A percentile compares a stretch with the other conserved stretches of the same genome.
These are phyloP conservation scores for Alternaria hordeiaustralica DNA, from an alignment of 2,329 filamentous ascomycete genomes.

Conservation along the genomic window DNA sequence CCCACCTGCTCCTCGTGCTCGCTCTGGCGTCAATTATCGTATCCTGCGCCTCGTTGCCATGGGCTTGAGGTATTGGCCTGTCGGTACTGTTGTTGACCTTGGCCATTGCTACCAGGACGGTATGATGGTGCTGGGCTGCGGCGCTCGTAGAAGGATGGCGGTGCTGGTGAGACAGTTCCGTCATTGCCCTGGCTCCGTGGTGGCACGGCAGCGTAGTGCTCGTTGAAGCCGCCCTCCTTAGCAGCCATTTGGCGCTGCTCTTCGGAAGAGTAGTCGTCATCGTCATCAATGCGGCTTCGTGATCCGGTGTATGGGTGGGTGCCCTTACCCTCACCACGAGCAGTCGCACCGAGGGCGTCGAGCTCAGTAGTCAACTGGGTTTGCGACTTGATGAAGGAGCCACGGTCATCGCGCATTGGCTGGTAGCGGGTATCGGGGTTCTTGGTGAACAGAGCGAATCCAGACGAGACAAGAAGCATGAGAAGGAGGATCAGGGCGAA, in stretches of 20 bases:
- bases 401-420: conserved; percentile 94
- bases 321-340: conserved; percentile 73
- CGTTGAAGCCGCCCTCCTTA: conserved; percentile 50
- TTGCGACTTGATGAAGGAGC: conserved; percentile 97
- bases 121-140: conserved; percentile 41
- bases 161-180: conserved; percentile 46
- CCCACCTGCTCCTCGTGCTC: conserved; percentile 45
- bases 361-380: conserved; percentile 87
- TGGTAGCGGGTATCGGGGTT: conserved; percentile 95
- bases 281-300: conserved; percentile 72
- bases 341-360: conserved; percentile 86
- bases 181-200: conserved; percentile 51
- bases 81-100: conserved; percentile 42
- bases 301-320: conserved; percentile 47
- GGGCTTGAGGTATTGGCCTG: conserved; percentile 64
- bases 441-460: conserved; percentile 84
- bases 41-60: conserved; percentile 71
- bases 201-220: conserved; percentile 50
- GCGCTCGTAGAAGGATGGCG: conserved; percentile 45
- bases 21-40: conserved; percentile 61
- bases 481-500: conserved; percentile 84
- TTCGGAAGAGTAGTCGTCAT: conserved; percentile 68
- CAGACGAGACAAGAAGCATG: conserved; percentile 78
- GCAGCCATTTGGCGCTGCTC: conserved; percentile 40
- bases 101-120: conserved; percentile 47